Evolutionary conservation across 257 asterid species (phyloP).

Genomic region (Gardenia jasminoides): DNA sequence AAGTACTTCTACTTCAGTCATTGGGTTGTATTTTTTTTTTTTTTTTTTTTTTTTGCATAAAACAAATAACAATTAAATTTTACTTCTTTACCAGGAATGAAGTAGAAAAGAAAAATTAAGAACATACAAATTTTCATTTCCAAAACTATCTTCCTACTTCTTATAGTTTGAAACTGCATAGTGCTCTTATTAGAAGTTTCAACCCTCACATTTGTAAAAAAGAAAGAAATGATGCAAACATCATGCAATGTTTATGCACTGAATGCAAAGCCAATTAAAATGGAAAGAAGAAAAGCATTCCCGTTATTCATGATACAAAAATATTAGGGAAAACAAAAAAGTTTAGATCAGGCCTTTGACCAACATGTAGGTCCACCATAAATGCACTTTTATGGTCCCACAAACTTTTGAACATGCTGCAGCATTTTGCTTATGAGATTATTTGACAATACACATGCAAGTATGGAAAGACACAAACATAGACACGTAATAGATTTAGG

Average conservation of each 20-base stretch:
- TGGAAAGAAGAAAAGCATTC: background rate
- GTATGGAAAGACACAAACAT: background rate
- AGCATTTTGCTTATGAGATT: background rate
- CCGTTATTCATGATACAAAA: background rate
- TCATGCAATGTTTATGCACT: background rate
- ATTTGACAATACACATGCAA: background rate
- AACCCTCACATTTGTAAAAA: background rate
- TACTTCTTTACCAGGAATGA: too few species aligned
- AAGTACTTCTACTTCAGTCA: too few species aligned
- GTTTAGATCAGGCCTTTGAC: background rate
- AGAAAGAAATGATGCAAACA: background rate
- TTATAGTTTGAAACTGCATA: background rate
- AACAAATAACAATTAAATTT: too few species aligned
- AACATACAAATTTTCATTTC: background rate
- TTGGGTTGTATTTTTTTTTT: too few species aligned
- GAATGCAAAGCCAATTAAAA: background rate
- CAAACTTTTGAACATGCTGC: background rate
- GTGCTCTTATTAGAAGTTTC: background rate
- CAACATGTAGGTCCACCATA: background rate
- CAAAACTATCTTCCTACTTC: background rate
- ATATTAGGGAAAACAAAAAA: background rate
- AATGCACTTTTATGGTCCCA: background rate
- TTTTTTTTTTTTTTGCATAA: too few species aligned
- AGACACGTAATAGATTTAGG: background rate
- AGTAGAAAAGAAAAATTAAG: background rate